Base-by-base conservation (phyloP, 2,329 filamentous ascomycete genomes). In the Botrytis cinerea region DNA sequence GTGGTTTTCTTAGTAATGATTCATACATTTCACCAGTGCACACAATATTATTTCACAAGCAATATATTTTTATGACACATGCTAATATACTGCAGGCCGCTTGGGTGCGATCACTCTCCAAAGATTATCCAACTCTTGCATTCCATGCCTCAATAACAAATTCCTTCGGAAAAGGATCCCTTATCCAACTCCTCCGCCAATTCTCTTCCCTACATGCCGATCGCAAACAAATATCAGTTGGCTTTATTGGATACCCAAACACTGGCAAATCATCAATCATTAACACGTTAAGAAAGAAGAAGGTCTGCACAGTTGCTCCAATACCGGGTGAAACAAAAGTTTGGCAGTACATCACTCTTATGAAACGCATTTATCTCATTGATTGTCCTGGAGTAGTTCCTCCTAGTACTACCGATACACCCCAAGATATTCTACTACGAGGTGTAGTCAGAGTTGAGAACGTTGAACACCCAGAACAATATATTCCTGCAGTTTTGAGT, bases 1-100 rank as follows among this genome's bases (percentile, higher is more conserved):
- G 92, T 89, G 89, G 88, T 88, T 87, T 93, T 98, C 96, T 97
- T 99, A 99, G 96, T 98, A 92, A 93, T 92, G 93, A 93, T 92
- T 92, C 95, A 95, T 89, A 99, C 92, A 95, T 90, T 73, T 72
- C 48, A 61, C 63, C 92, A 94, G 90, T 73, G 59, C 35, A 51
- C 25, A 40, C 22, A 51, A 61, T n/a, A 61, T 32, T 16, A 48
- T n/a, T 69, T 32, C 45, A 35, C n/a, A 48, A 51, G 48, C 63
- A 66, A 67, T 48, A 51, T 59, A 51, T n/a, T 62, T 62, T 70
- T n/a, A 64, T 71, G 45, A 40, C 20, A 40, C 78, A 79, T 84
- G 74, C 79, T 80, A 78, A 70, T 78, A 77, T 80, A 78, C 75
- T 78, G 74, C 82, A 98, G 96, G 95, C 96, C 80, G 90, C 92